Evolutionary conservation across 2,329 filamentous ascomycete genomes (phyloP).

Genomic region (Monosporascus ibericus): DNA sequence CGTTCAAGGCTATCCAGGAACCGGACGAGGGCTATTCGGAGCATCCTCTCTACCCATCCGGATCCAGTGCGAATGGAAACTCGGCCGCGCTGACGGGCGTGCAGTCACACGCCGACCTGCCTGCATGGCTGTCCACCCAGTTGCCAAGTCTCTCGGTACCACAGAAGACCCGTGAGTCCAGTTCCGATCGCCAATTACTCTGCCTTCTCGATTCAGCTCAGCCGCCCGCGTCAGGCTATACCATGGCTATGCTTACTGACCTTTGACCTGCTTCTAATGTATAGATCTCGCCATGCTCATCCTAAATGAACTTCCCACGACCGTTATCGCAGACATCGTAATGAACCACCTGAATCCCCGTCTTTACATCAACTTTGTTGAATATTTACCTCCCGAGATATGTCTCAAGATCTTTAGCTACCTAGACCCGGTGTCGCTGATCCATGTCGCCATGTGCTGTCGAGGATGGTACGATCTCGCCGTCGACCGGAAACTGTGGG

Average conservation of each 20-base stretch:
- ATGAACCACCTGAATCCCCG: slow-evolving; percentile 67
- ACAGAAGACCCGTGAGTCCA: slow-evolving; percentile 42
- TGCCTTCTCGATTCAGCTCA: slow-evolving; percentile 1
- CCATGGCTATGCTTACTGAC: background rate
- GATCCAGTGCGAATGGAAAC: slow-evolving; percentile 22
- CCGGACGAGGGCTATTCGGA: slow-evolving; percentile 87
- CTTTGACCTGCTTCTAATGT: slow-evolving; percentile 11
- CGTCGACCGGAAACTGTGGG: slow-evolving; percentile 81
- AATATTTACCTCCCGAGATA: slow-evolving; percentile 81
- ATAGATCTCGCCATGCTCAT: slow-evolving; percentile 76
- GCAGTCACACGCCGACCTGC: slow-evolving; percentile 37
- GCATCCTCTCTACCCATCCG: slow-evolving; percentile 51
- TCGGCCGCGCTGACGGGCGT: slow-evolving; percentile 28
- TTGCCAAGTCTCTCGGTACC: slow-evolving; percentile 42
- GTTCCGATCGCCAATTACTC: background rate
- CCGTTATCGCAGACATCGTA: slow-evolving; percentile 73
- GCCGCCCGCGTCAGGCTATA: background rate
- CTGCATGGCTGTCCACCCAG: slow-evolving; percentile 44
- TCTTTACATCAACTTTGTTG: slow-evolving; percentile 88
- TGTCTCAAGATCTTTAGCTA: slow-evolving; percentile 85
- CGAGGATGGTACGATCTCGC: slow-evolving; percentile 76
- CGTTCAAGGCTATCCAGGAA: slow-evolving; percentile 46
- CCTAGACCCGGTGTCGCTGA: slow-evolving; percentile 72
- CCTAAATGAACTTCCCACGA: slow-evolving; percentile 72
- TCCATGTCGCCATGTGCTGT: slow-evolving; percentile 73